These are phyloP conservation scores for Podila verticillata DNA, from an alignment of 192 early-diverging fungal genomes.

Conservation along the genomic window DNA sequence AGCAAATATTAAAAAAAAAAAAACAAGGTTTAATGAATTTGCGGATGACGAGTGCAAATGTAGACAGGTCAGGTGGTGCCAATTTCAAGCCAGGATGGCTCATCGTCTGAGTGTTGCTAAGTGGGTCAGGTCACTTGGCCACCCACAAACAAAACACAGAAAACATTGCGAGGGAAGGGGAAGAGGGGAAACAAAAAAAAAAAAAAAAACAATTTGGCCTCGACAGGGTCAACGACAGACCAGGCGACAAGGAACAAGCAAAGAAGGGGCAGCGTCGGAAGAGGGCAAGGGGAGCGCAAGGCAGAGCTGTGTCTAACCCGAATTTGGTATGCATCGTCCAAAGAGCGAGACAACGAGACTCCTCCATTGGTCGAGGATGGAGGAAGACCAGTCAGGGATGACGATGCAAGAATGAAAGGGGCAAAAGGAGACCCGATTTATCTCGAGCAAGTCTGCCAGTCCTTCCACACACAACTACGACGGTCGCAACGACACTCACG, in stretches of 20 bases:
- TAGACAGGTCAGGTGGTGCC: background rate
- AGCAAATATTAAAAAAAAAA: conserved; percentile 1
- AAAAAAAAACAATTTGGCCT: too few species aligned
- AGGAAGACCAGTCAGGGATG: too few species aligned
- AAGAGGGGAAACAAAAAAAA: background rate
- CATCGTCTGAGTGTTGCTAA: background rate
- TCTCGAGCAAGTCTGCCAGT: too few species aligned
- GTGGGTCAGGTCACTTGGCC: too few species aligned
- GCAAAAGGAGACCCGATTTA: too few species aligned
- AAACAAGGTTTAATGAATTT: conserved; percentile 3
- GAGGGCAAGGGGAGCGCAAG: too few species aligned
- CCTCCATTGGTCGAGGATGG: too few species aligned
- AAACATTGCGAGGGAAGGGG: background rate
- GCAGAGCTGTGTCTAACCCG: background rate
- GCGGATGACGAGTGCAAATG: background rate
- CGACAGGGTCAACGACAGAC: background rate
- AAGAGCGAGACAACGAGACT: background rate
- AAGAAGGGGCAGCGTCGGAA: too few species aligned
- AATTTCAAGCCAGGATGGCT: background rate
- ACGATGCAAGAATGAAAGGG: too few species aligned
- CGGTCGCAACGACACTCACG: too few species aligned
- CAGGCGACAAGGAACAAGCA: too few species aligned
- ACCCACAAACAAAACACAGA: background rate
- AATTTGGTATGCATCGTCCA: background rate
- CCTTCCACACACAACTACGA: too few species aligned